These are phyloP conservation scores for Phytophthora megakarya DNA, from an alignment of 352 stramenopile genomes.

Conservation along the genomic window DNA sequence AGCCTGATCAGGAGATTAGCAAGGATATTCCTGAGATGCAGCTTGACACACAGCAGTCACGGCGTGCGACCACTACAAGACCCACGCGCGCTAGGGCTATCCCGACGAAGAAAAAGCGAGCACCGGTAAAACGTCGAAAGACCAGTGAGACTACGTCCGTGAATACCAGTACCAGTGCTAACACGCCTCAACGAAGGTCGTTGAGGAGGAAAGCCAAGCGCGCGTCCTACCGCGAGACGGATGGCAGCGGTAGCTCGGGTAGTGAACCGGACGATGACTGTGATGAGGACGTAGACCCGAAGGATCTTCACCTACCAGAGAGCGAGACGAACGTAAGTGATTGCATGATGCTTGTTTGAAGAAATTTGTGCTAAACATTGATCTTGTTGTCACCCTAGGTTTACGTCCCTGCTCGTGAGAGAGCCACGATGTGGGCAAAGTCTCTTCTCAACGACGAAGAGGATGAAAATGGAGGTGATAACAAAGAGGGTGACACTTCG, in stretches of 20 bases:
- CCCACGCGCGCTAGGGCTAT: conserved; percentile 37
- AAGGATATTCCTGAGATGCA: conserved; percentile 31
- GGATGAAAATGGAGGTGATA: conserved; percentile 23
- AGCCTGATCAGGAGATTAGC: conserved; percentile 17
- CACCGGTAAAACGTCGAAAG: conserved; percentile 32
- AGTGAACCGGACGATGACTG: conserved; percentile 45
- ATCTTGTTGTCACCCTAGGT: conserved; percentile 30
- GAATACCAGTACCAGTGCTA: conserved; percentile 6
- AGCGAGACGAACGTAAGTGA: conserved; percentile 37
- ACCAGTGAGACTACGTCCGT: conserved; percentile 12
- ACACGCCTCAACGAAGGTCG: conserved; percentile 22
- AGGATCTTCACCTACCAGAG: conserved; percentile 54
- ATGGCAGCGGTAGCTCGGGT: conserved; percentile 35
- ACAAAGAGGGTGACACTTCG: conserved; percentile 18
- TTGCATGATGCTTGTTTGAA: conserved; percentile 8
- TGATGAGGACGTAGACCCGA: conserved; percentile 48
- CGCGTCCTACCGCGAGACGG: conserved; percentile 44
- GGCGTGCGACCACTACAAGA: conserved; percentile 35
- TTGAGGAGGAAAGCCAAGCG: conserved; percentile 56
- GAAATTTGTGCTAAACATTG: background rate
- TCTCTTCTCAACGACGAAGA: conserved; percentile 61
- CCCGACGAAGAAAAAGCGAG: conserved; percentile 23
- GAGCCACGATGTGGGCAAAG: conserved; percentile 75
- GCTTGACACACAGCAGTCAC: conserved; percentile 24
- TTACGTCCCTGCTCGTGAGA: conserved; percentile 73